These are phyloP conservation scores for Leccinum aurantiacum DNA, from an alignment of 768 basidiomycete species.

Conservation along the genomic window DNA sequence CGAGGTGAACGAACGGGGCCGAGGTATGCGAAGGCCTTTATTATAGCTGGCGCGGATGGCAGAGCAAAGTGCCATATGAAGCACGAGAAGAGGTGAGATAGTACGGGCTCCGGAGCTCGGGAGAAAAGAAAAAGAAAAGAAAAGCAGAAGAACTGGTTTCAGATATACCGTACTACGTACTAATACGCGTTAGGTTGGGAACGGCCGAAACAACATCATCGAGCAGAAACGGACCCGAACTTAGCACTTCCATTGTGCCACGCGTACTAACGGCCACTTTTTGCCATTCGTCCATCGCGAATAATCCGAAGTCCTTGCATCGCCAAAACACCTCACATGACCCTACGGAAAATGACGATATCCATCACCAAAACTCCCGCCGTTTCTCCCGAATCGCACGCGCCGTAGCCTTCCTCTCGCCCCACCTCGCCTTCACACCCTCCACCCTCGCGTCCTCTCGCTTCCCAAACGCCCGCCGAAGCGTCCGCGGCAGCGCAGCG, in stretches of 20 bases:
- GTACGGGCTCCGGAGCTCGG: neutral
- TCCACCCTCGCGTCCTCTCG: slow-evolving; percentile 49
- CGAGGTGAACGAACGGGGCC: no score
- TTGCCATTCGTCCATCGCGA: no score
- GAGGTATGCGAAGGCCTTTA: neutral
- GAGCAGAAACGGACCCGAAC: no score
- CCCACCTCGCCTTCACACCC: slow-evolving; percentile 58
- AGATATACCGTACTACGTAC: neutral
- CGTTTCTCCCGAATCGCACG: slow-evolving; percentile 67
- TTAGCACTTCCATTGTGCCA: no score
- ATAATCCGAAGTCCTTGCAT: no score
- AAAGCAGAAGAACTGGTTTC: neutral
- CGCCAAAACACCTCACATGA: no score
- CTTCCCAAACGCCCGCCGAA: slow-evolving; percentile 43
- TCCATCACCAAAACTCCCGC: slow-evolving; percentile 63
- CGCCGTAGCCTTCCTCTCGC: slow-evolving; percentile 61
- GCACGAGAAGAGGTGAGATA: neutral
- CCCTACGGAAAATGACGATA: no score
- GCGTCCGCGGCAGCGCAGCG: slow-evolving; percentile 57
- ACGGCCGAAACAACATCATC: neutral
- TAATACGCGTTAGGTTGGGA: neutral
- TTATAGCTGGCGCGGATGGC: neutral
- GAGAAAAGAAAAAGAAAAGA: neutral
- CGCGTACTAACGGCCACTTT: no score
- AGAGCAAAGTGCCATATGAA: slow-evolving; percentile 9